Conservation (phyloP, 2,329 filamentous ascomycete genomes). For the Botrytis deweyae region DNA sequence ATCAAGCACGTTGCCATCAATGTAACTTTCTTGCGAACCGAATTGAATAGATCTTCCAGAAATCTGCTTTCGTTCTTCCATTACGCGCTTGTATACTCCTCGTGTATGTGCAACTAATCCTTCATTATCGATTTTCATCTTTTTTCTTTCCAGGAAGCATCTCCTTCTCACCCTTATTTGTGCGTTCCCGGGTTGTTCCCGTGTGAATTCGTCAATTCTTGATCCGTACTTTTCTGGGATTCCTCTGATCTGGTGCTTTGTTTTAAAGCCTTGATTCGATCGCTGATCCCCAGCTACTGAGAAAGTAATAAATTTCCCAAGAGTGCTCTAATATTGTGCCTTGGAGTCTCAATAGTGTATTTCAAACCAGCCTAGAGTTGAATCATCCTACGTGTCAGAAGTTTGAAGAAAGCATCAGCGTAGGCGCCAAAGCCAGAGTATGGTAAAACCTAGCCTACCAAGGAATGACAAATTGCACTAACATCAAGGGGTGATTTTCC, state of each 20-base stretch:
- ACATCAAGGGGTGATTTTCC: neutral
- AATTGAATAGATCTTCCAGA: neutral
- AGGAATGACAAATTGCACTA: neutral
- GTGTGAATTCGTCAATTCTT: no score
- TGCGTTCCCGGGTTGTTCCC: neutral
- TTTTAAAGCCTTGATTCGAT: neutral
- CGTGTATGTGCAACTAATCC: neutral
- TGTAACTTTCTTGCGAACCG: neutral
- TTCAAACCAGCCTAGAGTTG: neutral
- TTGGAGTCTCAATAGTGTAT: neutral
- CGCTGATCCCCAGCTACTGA: neutral
- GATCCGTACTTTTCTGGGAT: neutral
- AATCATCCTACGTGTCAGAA: neutral
- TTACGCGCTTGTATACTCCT: neutral
- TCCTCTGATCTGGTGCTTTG: neutral
- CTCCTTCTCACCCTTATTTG: neutral
- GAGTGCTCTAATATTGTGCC: neutral
- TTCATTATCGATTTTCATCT: neutral
- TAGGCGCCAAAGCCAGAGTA: neutral
- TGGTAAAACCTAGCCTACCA: neutral
- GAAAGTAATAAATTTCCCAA: rapidly evolving
- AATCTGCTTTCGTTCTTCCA: neutral
- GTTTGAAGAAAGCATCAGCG: neutral
- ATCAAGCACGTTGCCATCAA: neutral
- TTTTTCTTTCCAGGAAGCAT: neutral